Base-by-base conservation (phyloP, 345 rosid genomes). In the Salix udensis region DNA sequence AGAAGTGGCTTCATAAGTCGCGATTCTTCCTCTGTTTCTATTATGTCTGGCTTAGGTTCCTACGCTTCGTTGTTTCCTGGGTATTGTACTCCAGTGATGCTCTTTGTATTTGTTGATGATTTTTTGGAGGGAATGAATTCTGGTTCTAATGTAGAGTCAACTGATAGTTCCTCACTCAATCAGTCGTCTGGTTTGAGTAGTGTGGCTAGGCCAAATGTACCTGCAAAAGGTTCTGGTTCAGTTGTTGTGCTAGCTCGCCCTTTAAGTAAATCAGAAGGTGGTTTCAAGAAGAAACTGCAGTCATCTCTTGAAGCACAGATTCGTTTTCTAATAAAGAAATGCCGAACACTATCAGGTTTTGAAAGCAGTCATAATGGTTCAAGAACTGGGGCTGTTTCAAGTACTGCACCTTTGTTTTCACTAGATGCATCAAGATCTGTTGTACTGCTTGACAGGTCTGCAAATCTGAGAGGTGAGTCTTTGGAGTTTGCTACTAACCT, bases 181-280 rank as follows among this genome's bases (percentile, higher is more conserved):
- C 85, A 82, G 68, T 75, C 87, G 70, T 77, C 89, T 73, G 85
- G 69, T 76, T 75, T 78, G 77, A 89, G 83, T 77, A 80, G 78
- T 85, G 78, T 81, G 73, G 80, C 83, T 70, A 87, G 90, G 85
- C 78, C 96, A 71, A 82, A 74, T 75, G 76, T 84, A 64, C 85
- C 92, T n/a, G 30, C 79, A 58, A 93, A 88, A 80, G 86, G 84
- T 81, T 86, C 94, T 77, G 89, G 91, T 74, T 85, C 96, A 26
- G 93, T 93, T 69, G 90, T 91, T 74, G 87, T 93, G 84, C 84
- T 93, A 78, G 91, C 97, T 70, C 94, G 96, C 40, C 94, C 97
- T 84, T 81, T 70, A 68, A 86, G 82, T 82, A 93, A 87, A 86
- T 82, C 89, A 31, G 96, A 93, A 82, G 93, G 89, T 78, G 87